Base-by-base conservation (phyloP, 2,329 filamentous ascomycete species). In the Monilinia laxa region DNA sequence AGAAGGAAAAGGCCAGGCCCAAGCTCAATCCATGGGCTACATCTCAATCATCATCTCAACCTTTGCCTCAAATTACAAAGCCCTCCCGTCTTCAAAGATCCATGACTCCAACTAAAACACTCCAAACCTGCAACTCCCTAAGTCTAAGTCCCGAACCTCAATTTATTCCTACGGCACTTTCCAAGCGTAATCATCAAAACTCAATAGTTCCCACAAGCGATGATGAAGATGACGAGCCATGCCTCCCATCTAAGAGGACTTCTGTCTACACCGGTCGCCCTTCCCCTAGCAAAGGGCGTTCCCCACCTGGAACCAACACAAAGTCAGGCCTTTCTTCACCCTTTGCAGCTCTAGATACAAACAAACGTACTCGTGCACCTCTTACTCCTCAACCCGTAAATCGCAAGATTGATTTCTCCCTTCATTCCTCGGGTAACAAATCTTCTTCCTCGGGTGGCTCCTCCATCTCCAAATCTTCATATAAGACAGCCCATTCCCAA, bases 21-120 rank as follows among this genome's bases (percentile, higher is more conserved):
- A 65, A 38, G 40, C 25, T 55, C 16, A 67, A 65, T 49, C 62
- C 65, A 38, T 67, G 65, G 65, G 62, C 60, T 25, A 28, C 25
- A 12, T 56, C 54, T 40, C 60, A 67, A 40, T 35, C 52, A 20
- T 40, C 51, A 18, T 57, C 47, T 57, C 53, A 67, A 47, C n/a
- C 38, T 9, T 12, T 38, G 6, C 60, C 54, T 35, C 38, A 25
- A 49, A 38, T 67, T 7, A 54, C 65, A 9, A 67, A 67, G 31
- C 28, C 54, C 10, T 49, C 64, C 12, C 28, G 20, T 45, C 42
- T 60, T 40, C 49, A 31, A 51, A 51, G 23, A 14, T 28, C 59
- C n/a, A 18, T 14, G 1, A 63, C 51, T 16, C 51, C 57, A 18
- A 51, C 16, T 14, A 57, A 62, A 63, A 23, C 42, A 23, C n/a